Evolutionary conservation across 169 alveolate species (phyloP), one percentile per base, ranked within the genome.

Genomic region (Cryptosporidium muris): DNA sequence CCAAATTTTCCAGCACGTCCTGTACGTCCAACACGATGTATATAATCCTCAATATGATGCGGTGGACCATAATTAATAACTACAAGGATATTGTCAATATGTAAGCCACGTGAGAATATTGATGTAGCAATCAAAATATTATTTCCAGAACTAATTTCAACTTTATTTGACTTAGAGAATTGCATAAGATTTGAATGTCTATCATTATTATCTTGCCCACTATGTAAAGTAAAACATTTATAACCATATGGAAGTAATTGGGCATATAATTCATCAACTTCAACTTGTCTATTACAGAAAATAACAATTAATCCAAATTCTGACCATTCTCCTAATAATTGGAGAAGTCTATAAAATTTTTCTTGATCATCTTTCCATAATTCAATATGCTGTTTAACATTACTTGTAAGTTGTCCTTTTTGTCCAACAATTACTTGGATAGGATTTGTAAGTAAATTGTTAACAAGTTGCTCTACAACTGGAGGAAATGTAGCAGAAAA

Each of bases 1-100:
- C 99, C 99, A 47, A 96, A 93, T 54, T 92, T 95, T 11, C 99
- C 99, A 3, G 99, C 99, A 49, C 99, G 82, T 1, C 99, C 99
- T 1, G 99, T 98, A 67, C 99, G 92, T 2, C 99, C 99, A 34
- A 98, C 97, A 81, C 99, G 90, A 92, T 98, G 99, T 16, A 98
- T 98, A 89, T 98, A 98, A 91, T 98, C 99, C 68, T 98, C 99
- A 90, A 96, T 92, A 81, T 98, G 99, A 89, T 97, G 98, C 1
- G 99, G 99, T 40, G 99, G 95, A 25, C 95, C 93, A 90, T 94
- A 97, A 89, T 98, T 98, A 47, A 98, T 92, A 1, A 98, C 99
- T n/a, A 97, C 92, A 3, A 96, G 96, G 51, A 97, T 93, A 63
- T 94, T 88, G 63, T 95, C 96, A 25, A 97, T 96, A 90, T 98